Evolutionary conservation across 1,284 basidiomycete species (phyloP).

Genomic region (Apiotrichum gamsii): DNA sequence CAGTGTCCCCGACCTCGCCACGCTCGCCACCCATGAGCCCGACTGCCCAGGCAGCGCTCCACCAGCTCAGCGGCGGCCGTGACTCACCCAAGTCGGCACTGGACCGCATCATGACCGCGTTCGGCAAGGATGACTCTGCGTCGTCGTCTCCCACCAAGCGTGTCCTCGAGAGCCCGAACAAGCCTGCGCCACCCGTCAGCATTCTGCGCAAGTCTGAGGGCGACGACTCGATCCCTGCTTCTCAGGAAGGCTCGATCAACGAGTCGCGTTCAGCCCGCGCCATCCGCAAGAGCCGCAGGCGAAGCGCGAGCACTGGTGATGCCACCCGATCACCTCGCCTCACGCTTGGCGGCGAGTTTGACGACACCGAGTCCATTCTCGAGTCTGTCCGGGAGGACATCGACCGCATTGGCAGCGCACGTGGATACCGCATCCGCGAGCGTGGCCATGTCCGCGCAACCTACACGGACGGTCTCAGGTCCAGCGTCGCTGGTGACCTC

Average conservation of each 20-base stretch:
- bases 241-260: constrained; percentile 10
- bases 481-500: constrained; percentile 64
- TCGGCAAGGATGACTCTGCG: constrained; percentile 4
- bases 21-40: constrained; percentile 1
- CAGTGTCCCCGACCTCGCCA: background rate
- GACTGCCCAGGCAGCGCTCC: constrained; percentile 1
- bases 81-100: constrained; percentile 38
- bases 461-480: constrained; percentile 60
- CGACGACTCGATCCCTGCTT: background rate
- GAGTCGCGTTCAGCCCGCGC: constrained; percentile 2
- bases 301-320: constrained; percentile 43
- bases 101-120: constrained; percentile 29
- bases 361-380: constrained; percentile 36
- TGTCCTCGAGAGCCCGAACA: constrained; percentile 5
- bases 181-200: constrained; percentile 8
- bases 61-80: constrained; percentile 1
- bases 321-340: constrained; percentile 24
- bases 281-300: constrained; percentile 25
- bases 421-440: constrained; percentile 60
- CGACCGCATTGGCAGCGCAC: constrained; percentile 37
- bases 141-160: background rate
- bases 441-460: constrained; percentile 68
- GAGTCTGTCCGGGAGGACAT: constrained; percentile 42
- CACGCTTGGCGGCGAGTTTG: constrained; percentile 36
- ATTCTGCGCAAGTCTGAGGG: constrained; percentile 7